Base-by-base conservation (phyloP, 169 alveolate genomes). In the Plasmodium chabaudi region DNA sequence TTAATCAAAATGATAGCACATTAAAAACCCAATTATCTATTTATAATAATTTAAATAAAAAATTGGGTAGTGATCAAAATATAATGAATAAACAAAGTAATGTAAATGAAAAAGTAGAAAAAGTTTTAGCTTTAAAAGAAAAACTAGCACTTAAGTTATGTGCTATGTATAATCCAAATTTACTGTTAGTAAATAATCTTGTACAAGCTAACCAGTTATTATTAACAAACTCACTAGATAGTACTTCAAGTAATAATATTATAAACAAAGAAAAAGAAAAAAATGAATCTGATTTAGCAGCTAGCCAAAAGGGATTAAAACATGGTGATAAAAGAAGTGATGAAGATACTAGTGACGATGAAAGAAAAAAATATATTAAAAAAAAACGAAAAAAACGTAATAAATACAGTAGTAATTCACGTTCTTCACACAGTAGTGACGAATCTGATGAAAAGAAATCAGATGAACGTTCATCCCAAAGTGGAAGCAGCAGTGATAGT, bases 41-140 rank as follows among this genome's bases (percentile, higher is more conserved):
- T 55, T 63, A 44, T 84, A 68, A 1, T 9, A 68, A 13, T 42
- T 17, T 13, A 46, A 34, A 5, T 17, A 46, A 19, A 21, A 23
- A 5, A 10, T 19, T 19, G 10, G 19, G n/a, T 23, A 51, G 49
- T 59, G 25, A 55, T 21, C 9, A 42, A 25, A 0, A 70, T 5
- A 9, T 61, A n/a, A 19, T 61, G 0, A 86, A 71, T 34, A 57
- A 39, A 44, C 17, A 71, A 67, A 19, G n/a, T 15, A 64, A n/a
- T 6, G 92, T 71, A 15, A 92, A 87, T 63, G 88, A 79, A 82
- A 92, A 92, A 56, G 88, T 69, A 5, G 91, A 91, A 59, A 87
- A 91, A 15, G 94, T 74, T 25, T 49, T 77, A 19, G 91, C 91
- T 7, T 59, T 74, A 49, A 60, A 87, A 61, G 94, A 90, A 15